phyloP scores from a whole-genome alignment of 306 rosid species.

The Ormosia semicastrata region DNA sequence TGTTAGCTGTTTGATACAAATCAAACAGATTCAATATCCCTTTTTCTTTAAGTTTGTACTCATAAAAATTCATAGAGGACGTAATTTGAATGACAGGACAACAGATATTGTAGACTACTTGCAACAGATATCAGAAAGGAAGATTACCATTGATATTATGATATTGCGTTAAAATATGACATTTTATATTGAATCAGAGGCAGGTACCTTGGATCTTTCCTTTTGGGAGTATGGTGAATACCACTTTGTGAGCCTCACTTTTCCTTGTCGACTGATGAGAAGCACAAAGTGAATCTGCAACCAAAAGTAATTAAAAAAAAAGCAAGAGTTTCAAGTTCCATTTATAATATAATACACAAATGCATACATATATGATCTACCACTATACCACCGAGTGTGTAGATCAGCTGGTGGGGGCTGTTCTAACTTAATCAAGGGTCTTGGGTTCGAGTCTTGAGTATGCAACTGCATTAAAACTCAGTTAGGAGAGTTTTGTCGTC shows the following conservation, averaged over 20 bases:
- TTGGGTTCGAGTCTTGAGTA: too few species aligned
- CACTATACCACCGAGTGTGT: too few species aligned
- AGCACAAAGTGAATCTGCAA: constrained; percentile 92
- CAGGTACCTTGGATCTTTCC: constrained; percentile 84
- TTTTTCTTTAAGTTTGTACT: background rate
- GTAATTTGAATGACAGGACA: background rate
- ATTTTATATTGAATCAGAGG: background rate
- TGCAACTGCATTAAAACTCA: too few species aligned
- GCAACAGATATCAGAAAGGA: background rate
- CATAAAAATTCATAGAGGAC: background rate
- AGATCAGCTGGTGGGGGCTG: too few species aligned
- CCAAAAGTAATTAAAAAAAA: background rate
- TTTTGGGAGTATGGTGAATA: constrained; percentile 92
- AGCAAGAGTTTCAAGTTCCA: background rate
- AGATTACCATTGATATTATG: background rate
- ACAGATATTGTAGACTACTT: background rate
- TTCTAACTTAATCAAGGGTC: too few species aligned
- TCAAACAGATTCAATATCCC: background rate
- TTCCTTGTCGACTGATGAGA: constrained; percentile 92
- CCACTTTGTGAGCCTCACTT: constrained; percentile 98
- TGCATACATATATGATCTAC: background rate
- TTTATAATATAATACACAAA: background rate
- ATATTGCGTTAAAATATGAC: background rate
- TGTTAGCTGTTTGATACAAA: background rate
- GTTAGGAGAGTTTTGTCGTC: too few species aligned